Evolutionary conservation across 106 monocot species (phyloP), one percentile per base, ranked within the genome.

Genomic region (Apostasia ramifera): DNA sequence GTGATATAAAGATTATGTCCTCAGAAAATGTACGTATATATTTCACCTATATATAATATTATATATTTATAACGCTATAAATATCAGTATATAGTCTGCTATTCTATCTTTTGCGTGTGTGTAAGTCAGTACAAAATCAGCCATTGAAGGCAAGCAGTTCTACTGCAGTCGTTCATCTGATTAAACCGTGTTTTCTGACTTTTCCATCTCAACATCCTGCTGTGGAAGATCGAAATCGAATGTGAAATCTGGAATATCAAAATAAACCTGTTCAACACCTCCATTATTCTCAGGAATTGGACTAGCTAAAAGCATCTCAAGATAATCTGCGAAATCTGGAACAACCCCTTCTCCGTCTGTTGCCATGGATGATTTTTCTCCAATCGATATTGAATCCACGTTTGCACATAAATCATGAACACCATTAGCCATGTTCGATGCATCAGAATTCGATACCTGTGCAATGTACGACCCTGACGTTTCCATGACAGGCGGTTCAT

Each of bases 201-300:
- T 4, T 59, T 76, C 81, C 63, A 76, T 55, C 14, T 44, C 42
- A n/a, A 72, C 11, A 44, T 72, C 72, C 40, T 57, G 43, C 12
- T 73, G 50, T 53, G 50, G 77, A 10, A 86, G 53, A 47, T 79
- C 69, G 61, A 79, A 79, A 66, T 86, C 75, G 43, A 73, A 53
- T 8, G 5, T 41, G 54, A 72, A 53, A 68, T 70, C 73, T 11
- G 84, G 66, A 66, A 69, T 42, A 41, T 77, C 74, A 13, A 81
- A 6, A 53, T 13, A 62, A 15, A 7, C 42, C 47, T 52, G 55
- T 2, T 70, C 77, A 51, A 42, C 43, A 8, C 66, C 54, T 2
- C 14, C 66, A 44, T 43, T 45, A 70, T 72, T 52, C 57, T 81
- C 85, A 38, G 41, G 63, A 9, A 15, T 8, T 38, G 78, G 70